These are phyloP conservation scores for Diaporthe capsici DNA, from an alignment of 2,329 filamentous ascomycete genomes.

Conservation along the genomic window DNA sequence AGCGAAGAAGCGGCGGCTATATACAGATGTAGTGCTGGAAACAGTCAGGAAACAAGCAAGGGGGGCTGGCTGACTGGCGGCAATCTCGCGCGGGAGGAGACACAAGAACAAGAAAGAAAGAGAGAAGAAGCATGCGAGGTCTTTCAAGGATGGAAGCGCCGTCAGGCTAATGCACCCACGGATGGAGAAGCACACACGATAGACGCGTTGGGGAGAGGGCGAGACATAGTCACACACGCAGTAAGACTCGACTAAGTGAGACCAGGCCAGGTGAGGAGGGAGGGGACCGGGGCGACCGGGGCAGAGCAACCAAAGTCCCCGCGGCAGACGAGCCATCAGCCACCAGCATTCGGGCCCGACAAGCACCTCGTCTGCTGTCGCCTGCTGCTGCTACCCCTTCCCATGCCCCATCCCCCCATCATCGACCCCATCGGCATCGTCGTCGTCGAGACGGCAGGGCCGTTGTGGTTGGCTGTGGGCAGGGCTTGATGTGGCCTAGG, in stretches of 20 bases:
- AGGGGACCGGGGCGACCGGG: background rate
- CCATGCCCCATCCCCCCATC: background rate
- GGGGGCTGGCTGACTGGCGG: conserved; percentile 2
- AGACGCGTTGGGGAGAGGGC: conserved; percentile 31
- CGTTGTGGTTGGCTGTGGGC: conserved; percentile 24
- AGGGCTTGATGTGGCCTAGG: conserved; percentile 10
- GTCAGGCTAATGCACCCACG: conserved; percentile 34
- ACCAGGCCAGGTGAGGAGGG: background rate
- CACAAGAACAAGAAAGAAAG: conserved; percentile 19
- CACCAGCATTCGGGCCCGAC: background rate
- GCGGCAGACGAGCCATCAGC: background rate
- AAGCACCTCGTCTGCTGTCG: background rate
- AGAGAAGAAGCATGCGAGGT: conserved; percentile 4
- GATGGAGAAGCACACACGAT: conserved; percentile 27
- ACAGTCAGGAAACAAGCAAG: background rate
- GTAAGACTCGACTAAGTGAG: background rate
- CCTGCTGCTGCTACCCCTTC: background rate
- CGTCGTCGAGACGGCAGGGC: conserved; percentile 26
- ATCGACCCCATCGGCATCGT: background rate
- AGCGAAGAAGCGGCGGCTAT: conserved; percentile 38
- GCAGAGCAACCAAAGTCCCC: background rate
- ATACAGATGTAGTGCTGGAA: conserved; percentile 32
- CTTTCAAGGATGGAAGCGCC: conserved; percentile 23
- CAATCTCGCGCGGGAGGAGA: conserved; percentile 23
- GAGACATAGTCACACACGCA: background rate